These are phyloP conservation scores for Nothopassalora personata DNA, from an alignment of 2,329 filamentous ascomycete species.

Conservation along the genomic window DNA sequence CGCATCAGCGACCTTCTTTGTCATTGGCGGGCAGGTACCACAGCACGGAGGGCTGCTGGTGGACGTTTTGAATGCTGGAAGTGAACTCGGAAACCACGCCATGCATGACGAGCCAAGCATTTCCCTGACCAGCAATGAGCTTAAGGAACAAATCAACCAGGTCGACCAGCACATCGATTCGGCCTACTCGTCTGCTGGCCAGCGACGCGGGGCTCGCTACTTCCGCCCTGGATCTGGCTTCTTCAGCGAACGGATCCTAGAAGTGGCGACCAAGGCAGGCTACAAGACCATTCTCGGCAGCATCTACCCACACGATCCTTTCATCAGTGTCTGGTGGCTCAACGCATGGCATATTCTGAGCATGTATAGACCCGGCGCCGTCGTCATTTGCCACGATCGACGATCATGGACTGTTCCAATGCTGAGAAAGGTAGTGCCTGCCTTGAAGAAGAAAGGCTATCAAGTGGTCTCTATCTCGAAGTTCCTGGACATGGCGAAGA, in stretches of 20 bases:
- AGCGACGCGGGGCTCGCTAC: slow-evolving; percentile 53
- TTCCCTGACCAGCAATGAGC: slow-evolving; percentile 52
- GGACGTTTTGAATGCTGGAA: slow-evolving; percentile 50
- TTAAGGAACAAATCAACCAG: slow-evolving; percentile 57
- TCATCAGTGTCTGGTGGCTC: slow-evolving; percentile 62
- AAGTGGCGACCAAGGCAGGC: slow-evolving; percentile 53
- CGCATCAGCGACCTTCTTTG: slow-evolving; percentile 78
- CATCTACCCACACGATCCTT: slow-evolving; percentile 88
- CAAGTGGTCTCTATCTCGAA: slow-evolving; percentile 65
- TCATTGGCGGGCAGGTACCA: slow-evolving; percentile 72
- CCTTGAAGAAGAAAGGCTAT: slow-evolving; percentile 65
- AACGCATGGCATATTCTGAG: slow-evolving; percentile 77
- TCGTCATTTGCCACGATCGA: slow-evolving; percentile 83
- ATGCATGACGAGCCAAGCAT: slow-evolving; percentile 79
- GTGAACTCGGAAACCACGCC: slow-evolving; percentile 74
- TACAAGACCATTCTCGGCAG: slow-evolving; percentile 73
- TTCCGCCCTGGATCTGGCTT: slow-evolving; percentile 83
- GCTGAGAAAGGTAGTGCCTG: slow-evolving; percentile 66
- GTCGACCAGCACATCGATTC: slow-evolving; percentile 58
- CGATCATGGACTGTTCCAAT: slow-evolving; percentile 78
- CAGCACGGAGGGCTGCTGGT: slow-evolving; percentile 47
- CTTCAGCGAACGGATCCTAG: slow-evolving; percentile 67
- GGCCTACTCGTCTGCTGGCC: slow-evolving; percentile 47
- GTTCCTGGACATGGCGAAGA: slow-evolving; percentile 45
- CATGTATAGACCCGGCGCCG: slow-evolving; percentile 68